phyloP scores from a whole-genome alignment of 2,329 filamentous ascomycete species.

The Davidsoniella virescens region DNA sequence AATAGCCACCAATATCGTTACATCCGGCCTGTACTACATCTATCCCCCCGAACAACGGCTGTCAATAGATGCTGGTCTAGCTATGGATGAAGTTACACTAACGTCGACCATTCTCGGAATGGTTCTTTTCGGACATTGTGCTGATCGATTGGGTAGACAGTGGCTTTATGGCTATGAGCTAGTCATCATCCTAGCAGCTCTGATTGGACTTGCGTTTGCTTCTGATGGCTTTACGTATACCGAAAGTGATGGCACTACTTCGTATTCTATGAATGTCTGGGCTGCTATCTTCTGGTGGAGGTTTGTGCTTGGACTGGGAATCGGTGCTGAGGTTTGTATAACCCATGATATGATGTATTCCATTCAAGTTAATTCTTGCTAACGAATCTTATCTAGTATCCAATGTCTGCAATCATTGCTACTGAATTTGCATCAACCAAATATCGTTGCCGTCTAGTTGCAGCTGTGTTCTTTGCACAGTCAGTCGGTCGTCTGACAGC shows the following conservation, averaged over 20 bases:
- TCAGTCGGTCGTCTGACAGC: slow-evolving; percentile 29
- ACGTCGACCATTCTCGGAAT: slow-evolving; percentile 16
- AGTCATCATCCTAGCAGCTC: slow-evolving; percentile 16
- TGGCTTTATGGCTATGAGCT: slow-evolving; percentile 17
- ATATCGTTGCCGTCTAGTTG: slow-evolving; percentile 17
- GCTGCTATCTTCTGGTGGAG: slow-evolving; percentile 16
- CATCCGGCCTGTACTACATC: slow-evolving; percentile 17
- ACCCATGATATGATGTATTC: not conserved
- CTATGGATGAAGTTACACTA: slow-evolving; percentile 17
- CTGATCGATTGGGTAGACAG: slow-evolving; percentile 17
- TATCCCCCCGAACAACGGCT: slow-evolving; percentile 14
- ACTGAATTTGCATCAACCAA: slow-evolving; percentile 19
- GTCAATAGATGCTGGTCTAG: slow-evolving; percentile 10
- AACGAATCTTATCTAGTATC: slow-evolving; percentile 16
- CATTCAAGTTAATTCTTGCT: not conserved
- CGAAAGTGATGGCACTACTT: slow-evolving; percentile 3
- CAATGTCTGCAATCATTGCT: slow-evolving; percentile 18
- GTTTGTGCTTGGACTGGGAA: slow-evolving; percentile 17
- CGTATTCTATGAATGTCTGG: slow-evolving; percentile 17
- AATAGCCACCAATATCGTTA: slow-evolving; percentile 19
- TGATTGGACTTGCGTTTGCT: slow-evolving; percentile 15
- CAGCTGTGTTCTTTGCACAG: slow-evolving; percentile 18
- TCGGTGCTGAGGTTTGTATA: slow-evolving; percentile 17
- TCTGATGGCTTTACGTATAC: slow-evolving; percentile 13
- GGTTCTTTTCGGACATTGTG: slow-evolving; percentile 17